Percentiles rank a stretch among this genome's conserved stretches.
These are phyloP conservation scores for Rhizophagus clarus DNA, from an alignment of 192 early-diverging fungal genomes.

Conservation along the genomic window DNA sequence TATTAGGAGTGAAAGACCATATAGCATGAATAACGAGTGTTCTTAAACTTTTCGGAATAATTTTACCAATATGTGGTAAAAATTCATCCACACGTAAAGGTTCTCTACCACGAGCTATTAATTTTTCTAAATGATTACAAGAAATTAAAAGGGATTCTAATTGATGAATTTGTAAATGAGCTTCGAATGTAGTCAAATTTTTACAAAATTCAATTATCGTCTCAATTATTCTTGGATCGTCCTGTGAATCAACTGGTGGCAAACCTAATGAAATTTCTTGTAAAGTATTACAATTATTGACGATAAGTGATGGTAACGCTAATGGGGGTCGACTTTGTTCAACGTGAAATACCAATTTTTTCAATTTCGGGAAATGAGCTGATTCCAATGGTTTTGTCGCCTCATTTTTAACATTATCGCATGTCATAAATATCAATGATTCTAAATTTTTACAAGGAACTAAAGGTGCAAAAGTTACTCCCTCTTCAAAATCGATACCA, in stretches of 20 bases:
- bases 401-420: conserved; percentile 18
- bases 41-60: neutral
- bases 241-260: neutral
- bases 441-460: conserved; percentile 11
- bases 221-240: conserved; percentile 1
- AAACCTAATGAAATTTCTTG: conserved; percentile 1
- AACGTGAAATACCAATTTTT: conserved; percentile 8
- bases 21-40: neutral
- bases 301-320: neutral
- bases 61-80: neutral
- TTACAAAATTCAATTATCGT: conserved; percentile 6
- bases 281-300: neutral
- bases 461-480: neutral
- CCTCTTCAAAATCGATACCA: conserved; percentile 18
- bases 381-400: conserved; percentile 5
- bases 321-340: neutral
- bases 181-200: conserved; percentile 4
- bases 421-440: neutral
- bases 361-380: neutral
- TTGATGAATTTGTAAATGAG: conserved; percentile 14
- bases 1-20: conserved; percentile 4
- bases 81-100: conserved; percentile 1
- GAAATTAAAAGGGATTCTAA: neutral
- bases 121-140: neutral
- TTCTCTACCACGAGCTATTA: conserved; percentile 6